Evolutionary conservation across 2,329 filamentous ascomycete genomes (phyloP), one percentile per base, ranked within the genome.

Genomic region (Lachnellula willkommii): DNA sequence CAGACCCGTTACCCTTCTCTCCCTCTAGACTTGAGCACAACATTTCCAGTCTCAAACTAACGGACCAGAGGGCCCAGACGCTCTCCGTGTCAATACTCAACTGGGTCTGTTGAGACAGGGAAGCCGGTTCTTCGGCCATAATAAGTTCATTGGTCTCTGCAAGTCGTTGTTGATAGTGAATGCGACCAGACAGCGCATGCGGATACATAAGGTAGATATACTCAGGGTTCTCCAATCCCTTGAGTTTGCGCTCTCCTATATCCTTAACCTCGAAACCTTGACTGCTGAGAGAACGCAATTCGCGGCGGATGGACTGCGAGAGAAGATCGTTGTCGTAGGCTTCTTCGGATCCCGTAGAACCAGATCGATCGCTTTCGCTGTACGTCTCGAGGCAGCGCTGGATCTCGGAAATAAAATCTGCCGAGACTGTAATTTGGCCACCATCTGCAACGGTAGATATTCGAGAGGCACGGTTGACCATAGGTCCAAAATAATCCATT

Each of bases 401-500:
- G 54, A 97, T 93, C 71, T 99, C 94, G 12, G 89, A 89, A 68
- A 99, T 95, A 73, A 97, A 97, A 71, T 99, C 94, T 1, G 91
- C 91, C 1, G 92, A 96, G 1, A 97, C 94, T 0, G 93, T 94
- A 62, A 97, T 96, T 70, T 99, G 93, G 0, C 94, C 94, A 59
- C 94, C 94, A 70, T 99, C 94, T 37, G 94, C 94, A 45, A 96
- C 92, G 22, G 90, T 88, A 6, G 90, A 94, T 62, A 99, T 95
- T 74, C 94, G 88, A 15, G 94, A 88, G 0, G 94, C 90, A 68
- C 95, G 92, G 74, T 99, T 99, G 67, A 99, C 94, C 91, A 99
- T 99, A 14, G 94, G 94, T 0, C 94, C 94, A 70, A 97, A 99
- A 74, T 99, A 99, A 68, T 99, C 94, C 94, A 99, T 99, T 60